phyloP scores from a whole-genome alignment of 768 basidiomycete species.

The Amanita pseudoporphyria region DNA sequence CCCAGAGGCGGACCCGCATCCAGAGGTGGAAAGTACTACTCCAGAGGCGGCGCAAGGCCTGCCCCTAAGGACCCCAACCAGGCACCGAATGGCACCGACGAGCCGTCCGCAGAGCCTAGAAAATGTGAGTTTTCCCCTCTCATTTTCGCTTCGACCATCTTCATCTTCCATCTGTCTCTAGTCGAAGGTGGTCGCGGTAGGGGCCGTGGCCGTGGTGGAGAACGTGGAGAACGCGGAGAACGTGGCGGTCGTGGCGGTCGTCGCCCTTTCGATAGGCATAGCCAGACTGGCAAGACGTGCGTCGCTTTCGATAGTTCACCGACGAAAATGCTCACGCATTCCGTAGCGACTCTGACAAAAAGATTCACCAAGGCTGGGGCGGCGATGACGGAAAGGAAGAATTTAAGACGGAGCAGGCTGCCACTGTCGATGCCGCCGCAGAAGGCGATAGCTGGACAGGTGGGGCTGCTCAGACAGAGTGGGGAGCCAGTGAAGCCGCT shows the following conservation, averaged over 20 bases:
- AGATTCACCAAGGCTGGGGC: slow-evolving; percentile 92
- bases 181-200: slow-evolving; percentile 41
- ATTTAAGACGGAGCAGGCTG: slow-evolving; percentile 72
- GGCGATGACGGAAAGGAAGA: slow-evolving; percentile 83
- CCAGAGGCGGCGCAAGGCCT: slow-evolving; percentile 36
- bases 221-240: slow-evolving; percentile 30
- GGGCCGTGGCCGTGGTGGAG: slow-evolving; percentile 36
- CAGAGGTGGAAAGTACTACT: slow-evolving; percentile 59
- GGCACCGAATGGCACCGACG: slow-evolving; percentile 18
- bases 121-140: slow-evolving; percentile 23
- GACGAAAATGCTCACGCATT: slow-evolving; percentile 9
- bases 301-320: slow-evolving; percentile 18
- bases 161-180: slow-evolving; percentile 13
- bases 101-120: slow-evolving; percentile 20
- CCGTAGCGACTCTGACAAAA: slow-evolving; percentile 89
- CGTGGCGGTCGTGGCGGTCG: slow-evolving; percentile 50
- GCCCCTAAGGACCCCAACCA: slow-evolving; percentile 22
- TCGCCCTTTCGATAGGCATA: slow-evolving; percentile 80
- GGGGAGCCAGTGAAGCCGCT: neutral
- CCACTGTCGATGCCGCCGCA: slow-evolving; percentile 55
- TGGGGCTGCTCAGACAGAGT: slow-evolving; percentile 30
- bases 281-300: slow-evolving; percentile 75
- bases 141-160: neutral
- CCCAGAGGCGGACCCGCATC: slow-evolving; percentile 48
- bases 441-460: slow-evolving; percentile 44